Conservation (phyloP, 2,329 filamentous ascomycete genomes). For the Aspergillus tubingensis region DNA sequence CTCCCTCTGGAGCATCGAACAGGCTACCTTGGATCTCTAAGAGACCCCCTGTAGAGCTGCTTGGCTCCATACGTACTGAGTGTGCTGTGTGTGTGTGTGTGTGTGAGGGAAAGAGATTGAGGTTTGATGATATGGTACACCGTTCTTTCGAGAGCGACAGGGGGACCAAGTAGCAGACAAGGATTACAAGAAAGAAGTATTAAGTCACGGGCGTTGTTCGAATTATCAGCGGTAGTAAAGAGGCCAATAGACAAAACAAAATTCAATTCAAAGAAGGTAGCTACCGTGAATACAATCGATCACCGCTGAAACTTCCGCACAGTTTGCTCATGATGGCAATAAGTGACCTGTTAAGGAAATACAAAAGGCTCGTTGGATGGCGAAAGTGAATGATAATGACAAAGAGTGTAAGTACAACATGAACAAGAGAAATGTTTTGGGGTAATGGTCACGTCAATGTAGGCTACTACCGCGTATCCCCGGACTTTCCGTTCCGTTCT, state of each 20-base stretch:
- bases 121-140: neutral
- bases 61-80: neutral
- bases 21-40: conserved; percentile 50
- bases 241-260: neutral
- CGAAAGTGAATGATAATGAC: neutral
- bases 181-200: too few species aligned
- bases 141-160: neutral
- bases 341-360: neutral
- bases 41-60: conserved; percentile 18
- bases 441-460: neutral
- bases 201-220: neutral
- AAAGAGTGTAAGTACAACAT: neutral
- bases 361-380: neutral
- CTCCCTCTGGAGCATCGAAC: conserved; percentile 53
- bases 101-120: neutral
- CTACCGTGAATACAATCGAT: neutral
- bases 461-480: conserved; percentile 9
- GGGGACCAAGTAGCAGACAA: neutral
- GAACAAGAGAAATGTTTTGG: neutral
- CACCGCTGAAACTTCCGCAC: neutral
- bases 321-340: neutral
- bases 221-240: neutral
- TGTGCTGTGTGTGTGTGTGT: too few species aligned
- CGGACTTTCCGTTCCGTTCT: conserved; percentile 5
- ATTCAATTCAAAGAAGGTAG: neutral